Base-by-base conservation (phyloP, 768 basidiomycete species). In the Boletus barrowsii region DNA sequence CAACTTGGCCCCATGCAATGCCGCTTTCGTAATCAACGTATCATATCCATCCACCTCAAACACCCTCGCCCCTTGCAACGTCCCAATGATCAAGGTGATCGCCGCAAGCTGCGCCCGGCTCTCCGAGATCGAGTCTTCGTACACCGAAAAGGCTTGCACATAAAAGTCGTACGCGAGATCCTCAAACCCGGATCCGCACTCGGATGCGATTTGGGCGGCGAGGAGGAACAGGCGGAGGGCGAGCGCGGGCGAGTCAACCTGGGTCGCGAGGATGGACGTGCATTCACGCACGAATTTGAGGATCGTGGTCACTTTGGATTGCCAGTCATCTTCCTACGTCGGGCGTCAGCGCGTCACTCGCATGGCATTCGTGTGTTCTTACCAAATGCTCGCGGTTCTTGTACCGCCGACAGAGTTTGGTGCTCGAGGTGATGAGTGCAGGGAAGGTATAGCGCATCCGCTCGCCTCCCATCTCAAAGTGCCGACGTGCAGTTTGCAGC, bases 11-110 rank as follows among this genome's bases (percentile, higher is more conserved):
- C 93, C 94, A 69, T 99, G 97, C 59, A 98, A 74, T 7, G 96
- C 96, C n/a, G 96, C 97, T 73, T 99, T 98, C 26, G 97, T 98
- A 64, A 98, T 93, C 57, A 99, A 74, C 3, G 96, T 98, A 65
- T 98, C 97, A 66, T 97, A 98, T 69, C 96, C 96, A 64, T 99
- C 97, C 45, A 81, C 81, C 35, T 87, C 88, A 66, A 98, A 98
- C n/a, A 95, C 94, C 57, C 86, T 78, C 32, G 93, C 88, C 10
- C 87, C 84, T 52, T 93, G 91, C 39, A 99, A 75, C 7, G 93
- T 91, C 46, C 89, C 88, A 55, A 98, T 97, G 62, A 99, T 89
- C 18, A 95, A 81, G 7, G 93, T 92, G 67, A 99, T 98, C n/a
- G 96, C 95, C 65, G 96, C 93, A 10, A 99, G 75, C 70, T 99